Evolutionary conservation across 2,329 filamentous ascomycete genomes (phyloP), one percentile per base, ranked within the genome.

Genomic region (Triangularia setosa): DNA sequence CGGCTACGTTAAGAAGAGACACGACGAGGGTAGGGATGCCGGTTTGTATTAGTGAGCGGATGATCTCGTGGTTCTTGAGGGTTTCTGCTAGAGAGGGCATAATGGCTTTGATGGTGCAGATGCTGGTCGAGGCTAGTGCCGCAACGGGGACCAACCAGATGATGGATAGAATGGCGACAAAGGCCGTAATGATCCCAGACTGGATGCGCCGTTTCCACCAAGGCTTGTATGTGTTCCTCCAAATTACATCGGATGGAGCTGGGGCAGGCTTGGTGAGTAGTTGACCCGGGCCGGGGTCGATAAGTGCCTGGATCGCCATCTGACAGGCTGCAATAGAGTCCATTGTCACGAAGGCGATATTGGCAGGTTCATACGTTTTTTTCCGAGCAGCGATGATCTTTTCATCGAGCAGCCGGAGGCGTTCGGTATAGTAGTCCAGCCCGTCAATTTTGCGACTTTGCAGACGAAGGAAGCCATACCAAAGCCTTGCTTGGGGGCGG

Each of bases 311-410:
- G 53, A 97, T 92, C 24, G 93, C 92, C 93, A 98, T 97, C 79
- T 99, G 95, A 70, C 87, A 89, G 30, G 93, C 90, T 14, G 93
- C 91, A 58, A 97, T 95, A 3, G 92, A 95, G 78, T 97, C 92
- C 92, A 99, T 96, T 0, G 95, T 98, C 44, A 99, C 91, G 75
- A 99, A 97, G 0, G 96, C 96, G 65, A 96, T 84, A 58, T 94
- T 90, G 0, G 89, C 93, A 0, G 95, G 83, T 5, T 84, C 79
- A 71, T 93, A 98, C 3, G 90, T 84, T 75, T 91, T 91, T 72
- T 87, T 86, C 27, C 95, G 87, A 11, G 92, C 86, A 7, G 78
- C 77, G 7, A 78, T 76, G 59, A 99, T 92, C 69, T 88, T 84
- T 58, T 91, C 90, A 69, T 99, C 94, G 2, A 96, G 76, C 16